Evolutionary conservation across 352 stramenopile genomes (phyloP).

Genomic region (Phytopythium boreale): DNA sequence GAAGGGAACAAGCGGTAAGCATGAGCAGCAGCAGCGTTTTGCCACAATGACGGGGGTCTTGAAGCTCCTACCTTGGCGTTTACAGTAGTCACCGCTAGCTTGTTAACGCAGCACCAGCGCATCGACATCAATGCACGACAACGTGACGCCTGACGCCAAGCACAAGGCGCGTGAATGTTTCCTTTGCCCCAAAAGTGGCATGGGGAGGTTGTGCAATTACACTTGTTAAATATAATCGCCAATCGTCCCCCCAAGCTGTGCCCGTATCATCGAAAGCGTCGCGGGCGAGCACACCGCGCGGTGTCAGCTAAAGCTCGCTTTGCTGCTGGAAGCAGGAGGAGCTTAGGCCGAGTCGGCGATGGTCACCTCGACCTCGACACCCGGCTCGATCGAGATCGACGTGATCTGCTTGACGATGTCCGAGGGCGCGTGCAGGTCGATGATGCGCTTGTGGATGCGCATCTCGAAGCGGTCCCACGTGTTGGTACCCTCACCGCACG

Average conservation of each 20-base stretch:
- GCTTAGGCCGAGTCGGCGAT: constrained; percentile 92
- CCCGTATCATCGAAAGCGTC: neutral
- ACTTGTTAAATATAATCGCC: constrained; percentile 1
- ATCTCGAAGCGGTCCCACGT: constrained; percentile 99
- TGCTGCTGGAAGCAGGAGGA: neutral
- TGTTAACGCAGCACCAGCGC: neutral
- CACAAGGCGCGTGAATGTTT: neutral
- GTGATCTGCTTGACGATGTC: constrained; percentile 99
- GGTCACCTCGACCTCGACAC: constrained; percentile 98
- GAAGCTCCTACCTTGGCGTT: too few relatives aligned
- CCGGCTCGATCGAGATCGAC: constrained; percentile 98
- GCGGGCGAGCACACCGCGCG: neutral
- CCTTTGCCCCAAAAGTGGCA: constrained; percentile 4
- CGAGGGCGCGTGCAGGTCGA: constrained; percentile 97
- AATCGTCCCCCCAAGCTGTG: constrained; percentile 1
- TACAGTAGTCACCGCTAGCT: neutral
- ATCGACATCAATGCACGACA: neutral
- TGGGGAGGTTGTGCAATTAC: constrained; percentile 6
- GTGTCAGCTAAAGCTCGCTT: neutral
- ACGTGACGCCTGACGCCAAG: neutral
- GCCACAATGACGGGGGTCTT: too few relatives aligned
- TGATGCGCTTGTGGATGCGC: constrained; percentile 99
- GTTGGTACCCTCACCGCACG: constrained; percentile 98
- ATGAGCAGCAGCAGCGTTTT: too few relatives aligned
- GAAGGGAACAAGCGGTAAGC: too few relatives aligned